A percentile compares a stretch with the other conserved stretches of the same genome.
These are phyloP conservation scores for Epichloe gansuensis DNA, from an alignment of 2,329 filamentous ascomycete genomes.

Conservation along the genomic window DNA sequence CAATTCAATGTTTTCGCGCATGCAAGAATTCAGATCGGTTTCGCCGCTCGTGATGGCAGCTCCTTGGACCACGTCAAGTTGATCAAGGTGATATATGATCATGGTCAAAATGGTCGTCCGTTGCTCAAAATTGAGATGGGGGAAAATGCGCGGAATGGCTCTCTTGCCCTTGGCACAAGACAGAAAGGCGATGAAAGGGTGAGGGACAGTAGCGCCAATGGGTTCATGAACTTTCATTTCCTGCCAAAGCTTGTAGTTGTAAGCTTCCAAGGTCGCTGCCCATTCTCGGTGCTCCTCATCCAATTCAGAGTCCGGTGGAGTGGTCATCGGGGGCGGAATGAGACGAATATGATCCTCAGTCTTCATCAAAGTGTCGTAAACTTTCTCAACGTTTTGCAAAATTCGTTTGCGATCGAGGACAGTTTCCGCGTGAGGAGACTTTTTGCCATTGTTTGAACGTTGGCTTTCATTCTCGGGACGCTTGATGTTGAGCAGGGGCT, in stretches of 20 bases:
- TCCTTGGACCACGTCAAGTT: slow-evolving; percentile 75
- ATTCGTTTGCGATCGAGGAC: slow-evolving; percentile 70
- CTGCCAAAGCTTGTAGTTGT: slow-evolving; percentile 73
- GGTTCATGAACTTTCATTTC: slow-evolving; percentile 88
- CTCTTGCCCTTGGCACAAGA: slow-evolving; percentile 95
- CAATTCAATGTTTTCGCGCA: slow-evolving; percentile 84
- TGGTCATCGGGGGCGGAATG: slow-evolving; percentile 51
- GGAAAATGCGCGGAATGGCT: slow-evolving; percentile 86
- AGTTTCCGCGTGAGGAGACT: slow-evolving; percentile 19
- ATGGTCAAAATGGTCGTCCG: slow-evolving; percentile 92
- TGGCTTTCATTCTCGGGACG: slow-evolving; percentile 57
- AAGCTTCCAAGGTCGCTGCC: slow-evolving; percentile 41
- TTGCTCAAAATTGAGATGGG: slow-evolving; percentile 77
- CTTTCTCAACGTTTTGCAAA: slow-evolving; percentile 73
- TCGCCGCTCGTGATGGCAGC: slow-evolving; percentile 65
- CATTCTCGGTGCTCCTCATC: slow-evolving; percentile 69
- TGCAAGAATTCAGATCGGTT: slow-evolving; percentile 54
- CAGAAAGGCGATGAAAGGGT: slow-evolving; percentile 93
- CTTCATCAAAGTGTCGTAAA: slow-evolving; percentile 80
- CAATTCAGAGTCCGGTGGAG: slow-evolving; percentile 46
- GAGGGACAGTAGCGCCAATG: slow-evolving; percentile 61
- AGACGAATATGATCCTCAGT: slow-evolving; percentile 86
- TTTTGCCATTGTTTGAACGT: slow-evolving; percentile 37
- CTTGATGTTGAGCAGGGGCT: slow-evolving; percentile 91
- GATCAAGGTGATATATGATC: slow-evolving; percentile 86